A percentile compares a stretch with the other conserved stretches of the same genome.
phyloP scores from a whole-genome alignment of 2,329 filamentous ascomycete genomes.

The Hypoxylon sp. region DNA sequence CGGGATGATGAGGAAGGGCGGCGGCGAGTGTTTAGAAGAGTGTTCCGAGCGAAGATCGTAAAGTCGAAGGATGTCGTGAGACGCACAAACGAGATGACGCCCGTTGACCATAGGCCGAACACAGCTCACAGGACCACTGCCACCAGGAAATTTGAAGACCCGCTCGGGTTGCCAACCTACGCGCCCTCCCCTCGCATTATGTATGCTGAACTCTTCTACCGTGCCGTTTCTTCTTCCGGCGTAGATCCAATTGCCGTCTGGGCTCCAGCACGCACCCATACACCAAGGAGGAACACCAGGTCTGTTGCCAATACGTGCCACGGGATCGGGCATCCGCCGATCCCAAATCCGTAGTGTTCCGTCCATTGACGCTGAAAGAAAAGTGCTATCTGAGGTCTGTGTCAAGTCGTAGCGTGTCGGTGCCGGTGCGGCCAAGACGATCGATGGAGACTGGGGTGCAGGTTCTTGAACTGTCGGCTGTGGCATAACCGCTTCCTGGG shows the following conservation, averaged over 20 bases:
- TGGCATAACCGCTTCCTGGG: conserved; percentile 27
- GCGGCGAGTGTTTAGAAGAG: conserved; percentile 79
- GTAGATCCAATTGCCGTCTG: conserved; percentile 95
- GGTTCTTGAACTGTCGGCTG: conserved; percentile 38
- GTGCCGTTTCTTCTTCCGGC: conserved; percentile 91
- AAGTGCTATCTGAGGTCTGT: conserved; percentile 81
- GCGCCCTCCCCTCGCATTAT: conserved; percentile 75
- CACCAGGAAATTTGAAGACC: conserved; percentile 87
- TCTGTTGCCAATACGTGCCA: conserved; percentile 83
- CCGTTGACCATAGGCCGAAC: conserved; percentile 93
- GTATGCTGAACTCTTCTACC: conserved; percentile 93
- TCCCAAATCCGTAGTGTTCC: conserved; percentile 96
- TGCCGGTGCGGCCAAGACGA: conserved; percentile 58
- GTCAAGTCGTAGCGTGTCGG: conserved; percentile 65
- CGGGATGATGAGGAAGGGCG: conserved; percentile 96
- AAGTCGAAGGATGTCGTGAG: conserved; percentile 91
- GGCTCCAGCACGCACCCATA: conserved; percentile 97
- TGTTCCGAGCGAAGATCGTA: conserved; percentile 85
- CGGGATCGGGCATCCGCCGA: conserved; percentile 78
- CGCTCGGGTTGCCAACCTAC: conserved; percentile 80
- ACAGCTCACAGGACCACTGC: conserved; percentile 90
- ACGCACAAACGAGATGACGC: conserved; percentile 91
- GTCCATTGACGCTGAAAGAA: conserved; percentile 90
- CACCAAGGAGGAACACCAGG: conserved; percentile 93
- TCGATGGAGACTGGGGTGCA: conserved; percentile 55